Evolutionary conservation across 1,284 basidiomycete species (phyloP).

Genomic region (Peniophora sp.): DNA sequence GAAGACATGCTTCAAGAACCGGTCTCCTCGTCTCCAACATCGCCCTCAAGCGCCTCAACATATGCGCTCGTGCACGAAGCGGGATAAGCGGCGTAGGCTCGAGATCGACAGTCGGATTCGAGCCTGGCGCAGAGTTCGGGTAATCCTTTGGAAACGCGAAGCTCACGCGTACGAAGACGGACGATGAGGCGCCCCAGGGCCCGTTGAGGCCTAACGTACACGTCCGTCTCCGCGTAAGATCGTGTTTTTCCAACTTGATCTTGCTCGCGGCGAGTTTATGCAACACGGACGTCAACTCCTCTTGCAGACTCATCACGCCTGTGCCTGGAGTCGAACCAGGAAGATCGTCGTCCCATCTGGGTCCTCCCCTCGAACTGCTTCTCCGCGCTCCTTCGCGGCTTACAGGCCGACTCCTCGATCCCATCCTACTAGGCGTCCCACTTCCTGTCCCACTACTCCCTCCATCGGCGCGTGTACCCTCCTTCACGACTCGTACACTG

Average conservation of each 20-base stretch:
- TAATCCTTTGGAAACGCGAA: conserved; percentile 87
- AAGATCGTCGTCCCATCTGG: conserved; percentile 29
- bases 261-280: conserved; percentile 65
- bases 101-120: conserved; percentile 73
- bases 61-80: conserved; percentile 65
- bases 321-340: too few relatives aligned
- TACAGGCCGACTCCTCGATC: conserved; percentile 25
- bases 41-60: conserved; percentile 66
- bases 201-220: conserved; percentile 85
- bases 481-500: conserved; percentile 54
- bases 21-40: conserved; percentile 67
- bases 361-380: conserved; percentile 30
- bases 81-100: conserved; percentile 79
- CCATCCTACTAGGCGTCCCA: conserved; percentile 37
- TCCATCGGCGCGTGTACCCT: conserved; percentile 32
- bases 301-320: conserved; percentile 62
- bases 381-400: conserved; percentile 24
- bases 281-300: conserved; percentile 80
- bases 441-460: conserved; percentile 47
- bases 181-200: conserved; percentile 80
- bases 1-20: conserved; percentile 75
- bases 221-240: conserved; percentile 71
- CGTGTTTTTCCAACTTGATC: conserved; percentile 85
- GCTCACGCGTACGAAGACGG: conserved; percentile 81
- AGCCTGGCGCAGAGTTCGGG: conserved; percentile 53